Evolutionary conservation across 352 stramenopile species (phyloP).

Genomic region (Phytophthora hibernalis): DNA sequence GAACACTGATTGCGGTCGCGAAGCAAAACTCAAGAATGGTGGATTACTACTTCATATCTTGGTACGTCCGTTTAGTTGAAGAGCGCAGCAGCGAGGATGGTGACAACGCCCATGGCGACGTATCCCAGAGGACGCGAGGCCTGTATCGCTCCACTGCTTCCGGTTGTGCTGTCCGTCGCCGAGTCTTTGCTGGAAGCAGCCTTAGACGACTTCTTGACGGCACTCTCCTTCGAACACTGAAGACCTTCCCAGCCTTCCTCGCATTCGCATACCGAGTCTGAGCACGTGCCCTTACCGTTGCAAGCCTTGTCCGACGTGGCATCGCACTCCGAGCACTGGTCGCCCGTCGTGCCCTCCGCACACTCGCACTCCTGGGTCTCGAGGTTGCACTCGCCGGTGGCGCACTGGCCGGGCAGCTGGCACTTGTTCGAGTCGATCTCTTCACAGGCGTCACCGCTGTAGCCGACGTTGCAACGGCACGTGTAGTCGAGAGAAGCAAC

Average conservation of each 20-base stretch:
- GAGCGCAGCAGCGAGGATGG: slow-evolving; percentile 40
- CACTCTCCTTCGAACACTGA: slow-evolving; percentile 72
- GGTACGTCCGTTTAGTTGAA: slow-evolving; percentile 36
- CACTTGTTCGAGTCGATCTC: slow-evolving; percentile 79
- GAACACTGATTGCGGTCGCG: not conserved
- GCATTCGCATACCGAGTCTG: slow-evolving; percentile 60
- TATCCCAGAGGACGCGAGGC: slow-evolving; percentile 24
- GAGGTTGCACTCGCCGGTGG: slow-evolving; percentile 72
- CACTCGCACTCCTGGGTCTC: slow-evolving; percentile 73
- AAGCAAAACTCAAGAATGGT: slow-evolving; percentile 33
- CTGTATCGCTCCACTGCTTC: slow-evolving; percentile 25
- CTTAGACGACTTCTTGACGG: slow-evolving; percentile 48
- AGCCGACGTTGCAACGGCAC: slow-evolving; percentile 79
- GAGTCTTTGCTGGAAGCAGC: slow-evolving; percentile 27
- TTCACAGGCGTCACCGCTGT: slow-evolving; percentile 68
- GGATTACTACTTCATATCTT: slow-evolving; percentile 36
- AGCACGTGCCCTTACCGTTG: slow-evolving; percentile 68
- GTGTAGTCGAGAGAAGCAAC: slow-evolving; percentile 59
- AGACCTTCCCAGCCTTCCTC: slow-evolving; percentile 65
- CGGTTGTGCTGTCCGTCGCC: slow-evolving; percentile 14
- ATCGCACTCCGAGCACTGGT: slow-evolving; percentile 81
- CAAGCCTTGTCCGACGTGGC: slow-evolving; percentile 60
- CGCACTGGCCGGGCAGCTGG: slow-evolving; percentile 72
- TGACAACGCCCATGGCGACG: slow-evolving; percentile 35
- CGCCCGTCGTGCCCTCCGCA: slow-evolving; percentile 62